phyloP scores from a whole-genome alignment of 345 rosid genomes.

The Aquilaria sinensis region DNA sequence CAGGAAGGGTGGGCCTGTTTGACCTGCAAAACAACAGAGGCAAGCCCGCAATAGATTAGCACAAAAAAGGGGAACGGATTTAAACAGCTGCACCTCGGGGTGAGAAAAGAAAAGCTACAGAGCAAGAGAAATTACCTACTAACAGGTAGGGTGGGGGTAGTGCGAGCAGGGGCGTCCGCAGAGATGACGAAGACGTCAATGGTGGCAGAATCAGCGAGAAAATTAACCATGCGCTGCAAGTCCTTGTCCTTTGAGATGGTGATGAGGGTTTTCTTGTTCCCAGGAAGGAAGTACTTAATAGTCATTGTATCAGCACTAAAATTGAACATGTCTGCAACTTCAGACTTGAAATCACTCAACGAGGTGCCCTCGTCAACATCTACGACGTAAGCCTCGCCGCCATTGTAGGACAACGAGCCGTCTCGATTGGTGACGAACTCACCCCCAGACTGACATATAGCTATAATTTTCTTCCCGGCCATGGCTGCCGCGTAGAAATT shows the following conservation, averaged over 20 bases:
- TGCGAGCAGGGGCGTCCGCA: conserved; percentile 50
- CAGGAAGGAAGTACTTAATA: conserved; percentile 85
- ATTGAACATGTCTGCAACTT: conserved; percentile 70
- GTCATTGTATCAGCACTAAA: conserved; percentile 44
- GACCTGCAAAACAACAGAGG: conserved; percentile 36
- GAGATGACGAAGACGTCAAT: conserved; percentile 64
- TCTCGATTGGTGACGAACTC: conserved; percentile 62
- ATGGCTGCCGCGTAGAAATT: conserved; percentile 25
- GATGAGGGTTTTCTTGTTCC: conserved; percentile 82
- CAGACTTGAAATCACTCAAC: conserved; percentile 62
- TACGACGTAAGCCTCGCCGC: conserved; percentile 85
- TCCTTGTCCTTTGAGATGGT: conserved; percentile 90
- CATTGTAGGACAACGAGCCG: conserved; percentile 59
- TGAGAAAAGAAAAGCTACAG: conserved; percentile 2
- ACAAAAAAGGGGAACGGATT: background rate
- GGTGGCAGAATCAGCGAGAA: conserved; percentile 51
- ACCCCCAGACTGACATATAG: conserved; percentile 93
- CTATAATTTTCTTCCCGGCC: conserved; percentile 80
- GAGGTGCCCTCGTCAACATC: conserved; percentile 59
- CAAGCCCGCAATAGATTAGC: conserved; percentile 14
- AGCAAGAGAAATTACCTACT: conserved; percentile 44
- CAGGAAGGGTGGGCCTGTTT: conserved; percentile 57
- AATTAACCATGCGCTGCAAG: conserved; percentile 73
- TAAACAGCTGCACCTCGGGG: conserved; percentile 10
- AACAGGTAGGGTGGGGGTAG: conserved; percentile 54